Evolutionary conservation across 441 rosid species (phyloP).

Genomic region (Gossypium gossypioides): DNA sequence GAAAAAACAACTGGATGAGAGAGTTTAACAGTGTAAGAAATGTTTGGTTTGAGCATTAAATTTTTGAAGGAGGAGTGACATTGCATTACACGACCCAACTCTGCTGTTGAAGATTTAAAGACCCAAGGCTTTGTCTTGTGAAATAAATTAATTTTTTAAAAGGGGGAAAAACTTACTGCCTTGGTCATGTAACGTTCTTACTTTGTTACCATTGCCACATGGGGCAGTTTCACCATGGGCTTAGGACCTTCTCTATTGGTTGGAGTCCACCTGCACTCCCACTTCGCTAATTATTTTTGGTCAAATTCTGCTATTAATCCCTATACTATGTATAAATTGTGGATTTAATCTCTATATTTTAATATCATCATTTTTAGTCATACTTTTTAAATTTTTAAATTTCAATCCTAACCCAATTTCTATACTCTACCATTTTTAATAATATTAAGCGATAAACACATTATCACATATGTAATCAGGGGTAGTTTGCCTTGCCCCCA

Average conservation of each 20-base stretch:
- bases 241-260: conserved; percentile 5
- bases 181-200: neutral
- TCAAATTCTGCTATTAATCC: no score
- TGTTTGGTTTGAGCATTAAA: conserved; percentile 18
- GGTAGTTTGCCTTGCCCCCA: no score
- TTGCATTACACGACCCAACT: neutral
- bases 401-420: no score
- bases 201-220: neutral
- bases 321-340: no score
- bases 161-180: neutral
- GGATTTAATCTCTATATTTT: no score
- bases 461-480: no score
- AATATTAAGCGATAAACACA: no score
- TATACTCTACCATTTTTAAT: no score
- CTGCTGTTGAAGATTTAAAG: conserved; percentile 16
- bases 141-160: neutral
- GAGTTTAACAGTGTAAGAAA: conserved; percentile 13
- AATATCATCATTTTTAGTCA: no score
- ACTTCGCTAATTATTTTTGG: neutral
- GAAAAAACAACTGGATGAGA: neutral
- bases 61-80: conserved; percentile 10
- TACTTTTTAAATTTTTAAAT: no score
- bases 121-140: conserved; percentile 10
- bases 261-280: conserved; percentile 1
- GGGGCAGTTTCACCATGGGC: neutral